Percentiles rank a stretch among this genome's conserved stretches.
Conservation (phyloP, 2,329 filamentous ascomycete genomes). For the Stagonosporopsis tanaceti region DNA sequence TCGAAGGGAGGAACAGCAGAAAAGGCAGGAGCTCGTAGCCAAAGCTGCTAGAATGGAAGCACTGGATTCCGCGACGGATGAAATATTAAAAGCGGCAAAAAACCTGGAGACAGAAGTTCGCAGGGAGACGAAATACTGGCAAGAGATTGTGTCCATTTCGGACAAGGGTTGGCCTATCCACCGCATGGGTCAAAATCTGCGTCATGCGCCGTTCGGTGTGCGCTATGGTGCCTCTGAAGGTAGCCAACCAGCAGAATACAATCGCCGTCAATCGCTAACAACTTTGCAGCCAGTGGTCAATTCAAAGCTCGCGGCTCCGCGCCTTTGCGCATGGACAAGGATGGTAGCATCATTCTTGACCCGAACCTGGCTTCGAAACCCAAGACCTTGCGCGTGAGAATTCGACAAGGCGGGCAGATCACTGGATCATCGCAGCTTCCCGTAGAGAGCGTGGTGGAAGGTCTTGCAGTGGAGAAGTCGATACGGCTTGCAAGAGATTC, state of each 20-base stretch:
- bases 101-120: constrained; percentile 79
- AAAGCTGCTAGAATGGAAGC: constrained; percentile 81
- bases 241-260: constrained; percentile 38
- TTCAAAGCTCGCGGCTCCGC: constrained; percentile 79
- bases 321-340: constrained; percentile 75
- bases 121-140: constrained; percentile 87
- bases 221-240: constrained; percentile 88
- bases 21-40: constrained; percentile 59
- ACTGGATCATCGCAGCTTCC: constrained; percentile 63
- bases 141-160: constrained; percentile 80
- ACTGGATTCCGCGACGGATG: constrained; percentile 76
- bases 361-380: constrained; percentile 64
- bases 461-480: constrained; percentile 69
- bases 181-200: constrained; percentile 52
- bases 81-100: constrained; percentile 74
- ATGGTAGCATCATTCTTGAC: constrained; percentile 80
- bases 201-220: constrained; percentile 81
- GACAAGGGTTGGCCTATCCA: constrained; percentile 83
- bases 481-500: constrained; percentile 81
- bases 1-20: constrained; percentile 44
- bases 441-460: constrained; percentile 40
- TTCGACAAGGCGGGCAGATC: constrained; percentile 65
- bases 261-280: neutral
- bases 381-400: constrained; percentile 71
- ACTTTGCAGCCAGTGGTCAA: constrained; percentile 57